Evolutionary conservation across 2,329 filamentous ascomycete genomes (phyloP), one percentile per base, ranked within the genome.

Genomic region (Exophiala calicioides): DNA sequence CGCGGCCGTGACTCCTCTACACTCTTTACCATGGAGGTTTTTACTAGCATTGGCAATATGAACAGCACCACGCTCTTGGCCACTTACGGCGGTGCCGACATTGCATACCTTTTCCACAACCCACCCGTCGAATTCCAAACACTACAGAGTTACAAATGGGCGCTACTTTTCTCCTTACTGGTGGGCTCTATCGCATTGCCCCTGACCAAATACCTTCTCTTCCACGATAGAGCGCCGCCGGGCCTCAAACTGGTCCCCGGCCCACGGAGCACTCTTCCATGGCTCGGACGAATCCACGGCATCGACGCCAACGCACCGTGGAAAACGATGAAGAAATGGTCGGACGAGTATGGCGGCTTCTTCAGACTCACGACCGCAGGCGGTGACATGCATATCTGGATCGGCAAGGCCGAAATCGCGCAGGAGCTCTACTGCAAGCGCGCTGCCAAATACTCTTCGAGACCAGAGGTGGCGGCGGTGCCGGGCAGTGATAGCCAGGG

Each of bases 361-460:
- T 40, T 60, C 44, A 12, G 59, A 42, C 46, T 54, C 44, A 59
- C 57, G 23, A 59, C 59, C 48, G n/a, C n/a, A n/a, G 57, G 58
- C 30, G 57, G 57, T 50, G 57, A 60, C 38, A 58, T 59, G 55
- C 58, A 60, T 23, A 55, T 60, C 36, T 60, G 58, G 58, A 42
- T 60, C 24, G 58, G 56, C 26, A 45, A 57, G 32, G 15, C 38
- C 3, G 35, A 58, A 10, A 53, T 60, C 30, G 57, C 57, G 26
- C 53, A 59, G 18, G 58, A 60, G 13, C 43, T 60, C 27, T 40
- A 59, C 27, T 57, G 53, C 50, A 60, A 60, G 48, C 58, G 58
- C 44, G 57, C 58, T 19, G 50, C 52, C 33, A 59, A 58, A 38
- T 59, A 60, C 34, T 60, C 58, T 20, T 58, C 58, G 16, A 51